Evolutionary conservation across 306 rosid genomes (phyloP).

Genomic region (Cercis canadensis): DNA sequence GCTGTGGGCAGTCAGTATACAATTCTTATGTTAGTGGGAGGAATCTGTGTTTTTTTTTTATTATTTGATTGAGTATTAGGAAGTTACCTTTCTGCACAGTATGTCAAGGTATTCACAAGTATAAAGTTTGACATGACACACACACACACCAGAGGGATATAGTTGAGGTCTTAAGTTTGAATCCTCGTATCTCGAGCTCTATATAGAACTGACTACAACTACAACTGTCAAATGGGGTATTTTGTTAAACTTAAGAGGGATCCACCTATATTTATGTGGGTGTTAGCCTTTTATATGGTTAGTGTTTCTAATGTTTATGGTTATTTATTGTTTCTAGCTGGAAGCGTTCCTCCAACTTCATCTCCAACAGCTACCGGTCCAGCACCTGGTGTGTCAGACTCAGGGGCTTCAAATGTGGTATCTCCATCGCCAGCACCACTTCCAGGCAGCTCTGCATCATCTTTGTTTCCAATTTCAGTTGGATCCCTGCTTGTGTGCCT

Average conservation of each 20-base stretch:
- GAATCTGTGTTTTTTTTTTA: too few relatives aligned
- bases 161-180: too few relatives aligned
- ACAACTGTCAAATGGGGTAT: too few relatives aligned
- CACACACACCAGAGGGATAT: too few relatives aligned
- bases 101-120: neutral
- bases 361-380: constrained; percentile 36
- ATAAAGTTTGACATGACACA: too few relatives aligned
- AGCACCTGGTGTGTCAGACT: constrained; percentile 19
- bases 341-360: constrained; percentile 44
- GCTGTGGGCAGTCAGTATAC: neutral
- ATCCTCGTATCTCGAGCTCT: too few relatives aligned
- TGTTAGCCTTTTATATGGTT: constrained; percentile 4
- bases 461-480: constrained; percentile 32
- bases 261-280: too few relatives aligned
- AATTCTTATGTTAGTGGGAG: neutral
- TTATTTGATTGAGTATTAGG: too few relatives aligned
- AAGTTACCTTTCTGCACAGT: too few relatives aligned
- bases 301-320: constrained; percentile 21
- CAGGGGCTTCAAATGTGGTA: constrained; percentile 16
- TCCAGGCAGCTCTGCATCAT: constrained; percentile 35
- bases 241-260: too few relatives aligned
- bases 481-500: constrained; percentile 29
- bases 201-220: too few relatives aligned
- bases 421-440: constrained; percentile 51
- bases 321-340: constrained; percentile 26